phyloP scores from a whole-genome alignment of 345 rosid genomes.

The Adansonia digitata region DNA sequence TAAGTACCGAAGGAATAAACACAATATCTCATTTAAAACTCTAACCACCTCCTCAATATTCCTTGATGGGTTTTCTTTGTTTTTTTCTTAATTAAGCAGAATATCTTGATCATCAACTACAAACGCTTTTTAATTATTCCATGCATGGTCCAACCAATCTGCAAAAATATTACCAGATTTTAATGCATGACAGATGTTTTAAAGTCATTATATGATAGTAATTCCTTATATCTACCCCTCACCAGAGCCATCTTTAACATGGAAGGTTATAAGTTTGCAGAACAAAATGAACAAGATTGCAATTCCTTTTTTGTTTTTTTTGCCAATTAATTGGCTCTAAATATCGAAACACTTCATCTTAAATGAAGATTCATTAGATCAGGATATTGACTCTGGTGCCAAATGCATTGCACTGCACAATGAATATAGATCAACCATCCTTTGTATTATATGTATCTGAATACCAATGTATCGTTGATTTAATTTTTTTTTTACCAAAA shows the following conservation, averaged over 20 bases:
- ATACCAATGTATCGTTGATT: neutral
- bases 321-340: neutral
- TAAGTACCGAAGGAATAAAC: neutral
- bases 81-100: neutral
- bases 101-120: neutral
- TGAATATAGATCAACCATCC: neutral
- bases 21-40: slow-evolving; percentile 7
- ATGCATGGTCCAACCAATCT: slow-evolving; percentile 1
- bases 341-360: neutral
- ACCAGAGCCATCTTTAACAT: neutral
- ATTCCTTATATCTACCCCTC: neutral
- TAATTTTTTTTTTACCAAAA: too few species aligned
- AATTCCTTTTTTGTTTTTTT: neutral
- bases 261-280: neutral
- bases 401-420: neutral
- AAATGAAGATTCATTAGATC: neutral
- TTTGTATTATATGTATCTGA: neutral
- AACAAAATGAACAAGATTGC: neutral
- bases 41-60: slow-evolving; percentile 6
- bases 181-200: slow-evolving; percentile 6
- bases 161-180: slow-evolving; percentile 1
- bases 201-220: neutral
- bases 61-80: neutral
- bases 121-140: neutral
- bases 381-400: neutral